A percentile compares a stretch with the other conserved stretches of the same genome.
Evolutionary conservation across 2,329 filamentous ascomycete genomes (phyloP).

Genomic region (Penicillium brevicompactum): DNA sequence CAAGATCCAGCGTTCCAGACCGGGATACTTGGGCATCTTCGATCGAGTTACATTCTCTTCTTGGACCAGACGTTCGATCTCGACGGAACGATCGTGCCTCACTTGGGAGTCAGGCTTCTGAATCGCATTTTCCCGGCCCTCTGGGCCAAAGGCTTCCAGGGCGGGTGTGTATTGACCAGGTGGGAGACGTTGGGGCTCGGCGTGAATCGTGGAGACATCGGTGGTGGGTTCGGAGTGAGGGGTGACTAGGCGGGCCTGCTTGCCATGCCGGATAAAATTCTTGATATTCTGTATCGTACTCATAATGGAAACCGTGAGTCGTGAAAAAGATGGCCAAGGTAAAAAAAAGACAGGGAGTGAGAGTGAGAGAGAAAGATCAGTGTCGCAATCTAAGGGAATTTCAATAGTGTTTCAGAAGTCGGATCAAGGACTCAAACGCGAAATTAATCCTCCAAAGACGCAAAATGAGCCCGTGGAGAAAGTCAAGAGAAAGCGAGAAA

Average conservation of each 20-base stretch:
- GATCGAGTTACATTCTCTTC: constrained; percentile 86
- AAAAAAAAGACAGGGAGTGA: neutral
- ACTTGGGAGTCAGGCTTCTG: constrained; percentile 65
- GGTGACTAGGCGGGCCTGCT: constrained; percentile 77
- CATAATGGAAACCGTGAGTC: constrained; percentile 46
- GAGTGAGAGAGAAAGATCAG: neutral
- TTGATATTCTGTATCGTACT: constrained; percentile 90
- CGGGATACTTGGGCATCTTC: constrained; percentile 84
- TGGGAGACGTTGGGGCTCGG: constrained; percentile 61
- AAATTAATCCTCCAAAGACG: neutral
- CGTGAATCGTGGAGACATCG: constrained; percentile 65
- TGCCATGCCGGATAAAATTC: constrained; percentile 97
- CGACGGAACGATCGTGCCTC: constrained; percentile 55
- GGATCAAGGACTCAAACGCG: neutral
- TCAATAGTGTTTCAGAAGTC: neutral
- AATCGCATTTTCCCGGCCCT: constrained; percentile 63
- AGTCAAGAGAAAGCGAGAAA: neutral
- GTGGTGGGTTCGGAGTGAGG: constrained; percentile 64
- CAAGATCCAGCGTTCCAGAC: constrained; percentile 81
- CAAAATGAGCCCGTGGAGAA: neutral
- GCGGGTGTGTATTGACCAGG: constrained; percentile 50
- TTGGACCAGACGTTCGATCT: constrained; percentile 82
- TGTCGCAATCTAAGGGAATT: constrained; percentile 1
- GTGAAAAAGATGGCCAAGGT: neutral
- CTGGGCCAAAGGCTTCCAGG: constrained; percentile 63